Percentiles rank a stretch among this genome's conserved stretches.
phyloP scores from a whole-genome alignment of 495 filamentous ascomycete genomes.

The Cryomyces antarcticus region DNA sequence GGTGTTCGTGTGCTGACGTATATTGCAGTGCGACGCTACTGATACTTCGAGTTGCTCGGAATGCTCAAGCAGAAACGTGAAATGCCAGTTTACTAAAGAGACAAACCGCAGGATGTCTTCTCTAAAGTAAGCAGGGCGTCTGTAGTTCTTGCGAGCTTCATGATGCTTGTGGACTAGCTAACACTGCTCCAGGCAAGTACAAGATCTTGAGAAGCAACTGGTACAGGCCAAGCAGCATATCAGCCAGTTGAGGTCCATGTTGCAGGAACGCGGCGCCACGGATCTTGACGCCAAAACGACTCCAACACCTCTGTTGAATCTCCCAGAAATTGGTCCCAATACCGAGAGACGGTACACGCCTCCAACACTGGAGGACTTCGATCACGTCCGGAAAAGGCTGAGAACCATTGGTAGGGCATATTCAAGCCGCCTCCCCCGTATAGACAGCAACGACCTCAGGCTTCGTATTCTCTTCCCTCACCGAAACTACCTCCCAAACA shows the following conservation, averaged over 20 bases:
- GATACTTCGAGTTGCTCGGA: constrained; percentile 91
- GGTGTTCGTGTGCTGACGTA: not conserved
- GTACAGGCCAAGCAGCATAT: constrained; percentile 53
- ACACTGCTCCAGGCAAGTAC: constrained; percentile 51
- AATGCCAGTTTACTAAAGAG: constrained; percentile 97
- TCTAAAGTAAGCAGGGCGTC: constrained; percentile 65
- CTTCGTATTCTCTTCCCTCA: constrained; percentile 30
- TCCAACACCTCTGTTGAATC: constrained; percentile 35
- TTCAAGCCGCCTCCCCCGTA: constrained; percentile 64
- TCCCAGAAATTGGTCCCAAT: constrained; percentile 49
- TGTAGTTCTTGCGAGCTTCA: no score
- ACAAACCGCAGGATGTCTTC: constrained; percentile 97
- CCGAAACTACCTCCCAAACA: constrained; percentile 51
- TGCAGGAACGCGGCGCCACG: constrained; percentile 23
- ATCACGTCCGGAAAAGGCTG: constrained; percentile 50
- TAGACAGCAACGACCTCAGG: constrained; percentile 31
- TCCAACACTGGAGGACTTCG: constrained; percentile 43
- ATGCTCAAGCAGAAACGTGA: constrained; percentile 83
- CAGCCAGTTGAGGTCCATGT: constrained; percentile 40
- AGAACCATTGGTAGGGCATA: constrained; percentile 56
- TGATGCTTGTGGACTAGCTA: no score
- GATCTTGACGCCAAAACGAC: constrained; percentile 30
- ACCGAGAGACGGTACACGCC: constrained; percentile 31
- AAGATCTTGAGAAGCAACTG: constrained; percentile 89
- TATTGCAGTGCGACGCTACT: constrained; percentile 67